Percentiles rank a stretch among this genome's conserved stretches.
These are phyloP conservation scores for Naematelia aurantialba DNA, from an alignment of 768 basidiomycete species.

Conservation along the genomic window DNA sequence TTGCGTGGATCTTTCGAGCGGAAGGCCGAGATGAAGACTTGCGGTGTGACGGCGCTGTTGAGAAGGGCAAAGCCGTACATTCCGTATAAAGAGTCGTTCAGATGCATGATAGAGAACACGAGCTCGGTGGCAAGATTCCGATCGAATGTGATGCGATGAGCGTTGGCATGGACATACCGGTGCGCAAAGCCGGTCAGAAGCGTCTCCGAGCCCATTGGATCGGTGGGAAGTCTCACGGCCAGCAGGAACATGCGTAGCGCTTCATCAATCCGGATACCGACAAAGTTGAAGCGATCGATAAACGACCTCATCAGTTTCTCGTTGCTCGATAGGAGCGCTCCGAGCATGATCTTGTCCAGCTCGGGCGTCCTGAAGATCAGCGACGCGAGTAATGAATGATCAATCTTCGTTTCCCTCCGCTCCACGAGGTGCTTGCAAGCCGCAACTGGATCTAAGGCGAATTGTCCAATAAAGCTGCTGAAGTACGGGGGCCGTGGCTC, in stretches of 20 bases:
- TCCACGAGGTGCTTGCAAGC: constrained; percentile 70
- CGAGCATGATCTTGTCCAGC: constrained; percentile 74
- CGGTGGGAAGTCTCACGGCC: constrained; percentile 65
- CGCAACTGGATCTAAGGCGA: constrained; percentile 71
- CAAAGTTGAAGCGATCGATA: constrained; percentile 81
- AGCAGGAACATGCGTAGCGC: constrained; percentile 85
- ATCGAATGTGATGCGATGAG: constrained; percentile 70
- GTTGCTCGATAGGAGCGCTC: constrained; percentile 71
- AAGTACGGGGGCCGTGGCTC: constrained; percentile 58
- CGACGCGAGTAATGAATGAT: constrained; percentile 65
- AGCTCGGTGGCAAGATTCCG: constrained; percentile 27
- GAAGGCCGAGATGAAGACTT: constrained; percentile 82
- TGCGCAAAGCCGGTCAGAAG: constrained; percentile 78
- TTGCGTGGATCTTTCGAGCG: constrained; percentile 68
- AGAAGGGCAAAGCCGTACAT: constrained; percentile 45
- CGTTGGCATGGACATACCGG: constrained; percentile 88
- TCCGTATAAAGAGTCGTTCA: constrained; percentile 78
- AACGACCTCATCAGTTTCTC: constrained; percentile 75
- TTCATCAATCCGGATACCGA: constrained; percentile 76
- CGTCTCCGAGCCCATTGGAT: constrained; percentile 58
- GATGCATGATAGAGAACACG: constrained; percentile 55
- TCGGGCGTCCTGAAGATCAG: constrained; percentile 77
- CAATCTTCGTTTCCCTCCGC: constrained; percentile 60
- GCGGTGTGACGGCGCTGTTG: constrained; percentile 56
- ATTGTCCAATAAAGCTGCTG: constrained; percentile 70